phyloP scores from a whole-genome alignment of 2,329 filamentous ascomycete genomes.

The Phoma herbarum region DNA sequence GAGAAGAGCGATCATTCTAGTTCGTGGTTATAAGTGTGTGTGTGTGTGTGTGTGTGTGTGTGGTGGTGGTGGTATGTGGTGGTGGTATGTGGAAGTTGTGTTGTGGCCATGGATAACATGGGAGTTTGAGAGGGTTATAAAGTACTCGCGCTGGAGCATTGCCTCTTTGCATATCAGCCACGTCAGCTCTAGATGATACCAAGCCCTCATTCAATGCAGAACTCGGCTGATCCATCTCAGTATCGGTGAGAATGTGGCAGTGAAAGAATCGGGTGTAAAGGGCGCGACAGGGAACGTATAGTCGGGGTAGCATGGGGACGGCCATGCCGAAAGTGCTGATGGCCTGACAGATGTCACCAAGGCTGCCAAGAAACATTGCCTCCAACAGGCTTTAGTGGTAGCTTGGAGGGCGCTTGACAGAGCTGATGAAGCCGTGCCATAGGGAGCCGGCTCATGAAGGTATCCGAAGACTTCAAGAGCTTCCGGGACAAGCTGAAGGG shows the following conservation, averaged over 20 bases:
- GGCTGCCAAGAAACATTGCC: background rate
- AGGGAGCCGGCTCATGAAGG: background rate
- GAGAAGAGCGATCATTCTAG: background rate
- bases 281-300: background rate
- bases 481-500: background rate
- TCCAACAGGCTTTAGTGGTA: background rate
- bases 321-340: background rate
- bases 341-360: background rate
- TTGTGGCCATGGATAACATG: background rate
- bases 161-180: background rate
- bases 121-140: background rate
- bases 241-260: background rate
- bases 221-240: background rate
- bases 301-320: background rate
- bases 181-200: background rate
- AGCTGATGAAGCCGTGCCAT: background rate
- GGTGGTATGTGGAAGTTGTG: background rate
- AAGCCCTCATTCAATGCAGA: background rate
- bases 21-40: background rate
- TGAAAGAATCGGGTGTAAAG: background rate
- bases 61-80: too few species aligned
- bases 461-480: background rate
- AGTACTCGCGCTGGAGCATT: background rate
- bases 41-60: too few species aligned
- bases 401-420: background rate